Base-by-base conservation (phyloP, 2,329 filamentous ascomycete genomes). In the Apiospora aurea region DNA sequence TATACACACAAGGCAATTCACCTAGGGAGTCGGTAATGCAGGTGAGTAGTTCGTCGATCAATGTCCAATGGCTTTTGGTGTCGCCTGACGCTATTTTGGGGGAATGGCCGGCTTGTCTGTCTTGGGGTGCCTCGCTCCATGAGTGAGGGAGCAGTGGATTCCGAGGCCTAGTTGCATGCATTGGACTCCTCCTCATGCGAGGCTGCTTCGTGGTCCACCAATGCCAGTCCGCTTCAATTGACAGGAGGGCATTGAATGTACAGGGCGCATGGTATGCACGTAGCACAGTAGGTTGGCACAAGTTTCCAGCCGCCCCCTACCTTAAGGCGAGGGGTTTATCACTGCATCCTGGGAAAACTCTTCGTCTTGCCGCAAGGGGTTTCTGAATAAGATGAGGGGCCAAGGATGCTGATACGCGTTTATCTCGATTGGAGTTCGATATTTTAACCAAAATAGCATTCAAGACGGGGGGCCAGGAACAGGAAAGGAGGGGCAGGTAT, bases 81-180 rank as follows among this genome's bases (percentile, higher is more conserved):
- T 64, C 66, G 57, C 34, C 68, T 70, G 71, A 73, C 73, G 69
- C 75, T 77, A 77, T 76, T 77, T 77, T 73, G 69, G 74, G 74
- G 74, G 53, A 69, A 51, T 51, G 61, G 71, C 74, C 61, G 26
- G 47, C 2, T 43, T 24, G 29, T 14, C 21, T 29, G 38, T 67
- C 24, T 43, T 67, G 64, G 26, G 24, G n/a, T 67, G 64, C 51
- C 51, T 26, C n/a, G 49, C 49, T 26, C n/a, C 24, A n/a, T 3
- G 44, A 61, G 16, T 24, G 57, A 64, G 57, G 57, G 18, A 41
- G 26, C 29, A 41, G 57, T 64, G 57, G 57, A 64, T 24, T 64
- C 34, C 57, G 13, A 41, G 57, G 34, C 29, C 34, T 41, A 64
- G 57, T 41, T 41, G 57, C 57, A 64, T 64, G 53, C 29, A 64